Percentiles rank a stretch among this genome's conserved stretches.
Evolutionary conservation across 2,329 filamentous ascomycete species (phyloP).

Genomic region (Fusarium sp.): DNA sequence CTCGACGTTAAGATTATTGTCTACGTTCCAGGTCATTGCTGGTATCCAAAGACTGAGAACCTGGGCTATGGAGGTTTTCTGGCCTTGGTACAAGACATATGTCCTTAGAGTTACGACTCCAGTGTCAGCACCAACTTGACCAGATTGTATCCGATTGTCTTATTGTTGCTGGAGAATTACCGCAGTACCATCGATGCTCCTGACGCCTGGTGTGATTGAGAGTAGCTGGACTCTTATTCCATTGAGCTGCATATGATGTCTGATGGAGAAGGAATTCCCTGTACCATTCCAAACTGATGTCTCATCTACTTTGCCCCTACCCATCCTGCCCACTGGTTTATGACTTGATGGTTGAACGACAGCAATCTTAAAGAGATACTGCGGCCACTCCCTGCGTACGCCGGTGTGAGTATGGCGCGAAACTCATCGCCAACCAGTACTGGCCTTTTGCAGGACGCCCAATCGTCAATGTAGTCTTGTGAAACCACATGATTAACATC

Average conservation of each 20-base stretch:
- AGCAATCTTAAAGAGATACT: too few relatives aligned
- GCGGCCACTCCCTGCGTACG: too few relatives aligned
- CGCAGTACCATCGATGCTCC: background rate
- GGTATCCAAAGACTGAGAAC: background rate
- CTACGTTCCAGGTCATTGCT: background rate
- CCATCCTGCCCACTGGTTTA: too few relatives aligned
- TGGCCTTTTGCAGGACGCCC: too few relatives aligned
- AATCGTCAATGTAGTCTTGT: too few relatives aligned
- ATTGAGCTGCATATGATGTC: background rate
- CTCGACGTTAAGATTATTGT: background rate
- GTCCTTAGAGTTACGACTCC: background rate
- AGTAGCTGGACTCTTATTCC: background rate
- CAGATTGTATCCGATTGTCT: background rate
- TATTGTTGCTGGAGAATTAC: background rate
- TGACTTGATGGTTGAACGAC: too few relatives aligned
- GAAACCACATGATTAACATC: too few relatives aligned
- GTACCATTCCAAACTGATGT: background rate
- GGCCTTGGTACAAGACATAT: constrained; percentile 9
- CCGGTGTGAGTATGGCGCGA: too few relatives aligned
- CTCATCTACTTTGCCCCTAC: background rate
- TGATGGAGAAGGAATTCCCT: background rate
- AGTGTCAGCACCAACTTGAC: background rate
- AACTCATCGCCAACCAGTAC: too few relatives aligned
- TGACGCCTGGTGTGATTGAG: background rate
- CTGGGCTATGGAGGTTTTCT: constrained; percentile 1